Percentiles rank a stretch among this genome's conserved stretches.
phyloP scores from a whole-genome alignment of 108 stramenopile species.

The Cyclotella sp. region DNA sequence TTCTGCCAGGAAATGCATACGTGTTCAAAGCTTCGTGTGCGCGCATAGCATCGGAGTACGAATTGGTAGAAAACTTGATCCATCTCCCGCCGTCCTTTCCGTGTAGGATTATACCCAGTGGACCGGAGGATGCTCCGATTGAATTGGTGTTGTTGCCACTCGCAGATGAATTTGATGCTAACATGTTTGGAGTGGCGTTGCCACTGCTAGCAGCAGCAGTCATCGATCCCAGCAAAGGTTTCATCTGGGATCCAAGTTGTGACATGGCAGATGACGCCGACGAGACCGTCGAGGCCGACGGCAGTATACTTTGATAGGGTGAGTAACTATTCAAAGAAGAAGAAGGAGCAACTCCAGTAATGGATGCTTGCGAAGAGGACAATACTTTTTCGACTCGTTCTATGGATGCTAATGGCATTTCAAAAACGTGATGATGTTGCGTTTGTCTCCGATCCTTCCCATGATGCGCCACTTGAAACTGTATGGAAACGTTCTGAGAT shows the following conservation, averaged over 20 bases:
- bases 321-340: slow-evolving; percentile 17
- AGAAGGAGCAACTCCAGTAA: slow-evolving; percentile 15
- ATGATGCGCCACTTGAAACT: slow-evolving; percentile 49
- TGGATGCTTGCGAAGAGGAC: slow-evolving; percentile 39
- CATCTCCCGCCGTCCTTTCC: slow-evolving; percentile 79
- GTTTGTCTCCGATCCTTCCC: slow-evolving; percentile 30
- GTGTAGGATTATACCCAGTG: slow-evolving; percentile 51
- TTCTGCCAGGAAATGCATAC: slow-evolving; percentile 90
- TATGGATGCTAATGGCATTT: slow-evolving; percentile 84
- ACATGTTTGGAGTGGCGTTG: slow-evolving; percentile 22
- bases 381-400: slow-evolving; percentile 81
- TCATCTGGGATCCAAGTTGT: slow-evolving; percentile 50
- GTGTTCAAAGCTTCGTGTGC: slow-evolving; percentile 80
- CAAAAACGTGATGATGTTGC: slow-evolving; percentile 54
- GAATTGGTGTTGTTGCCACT: slow-evolving; percentile 8
- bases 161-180: slow-evolving; percentile 4
- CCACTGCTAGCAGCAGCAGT: slow-evolving; percentile 17
- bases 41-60: slow-evolving; percentile 71
- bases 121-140: slow-evolving; percentile 27
- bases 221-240: slow-evolving; percentile 33
- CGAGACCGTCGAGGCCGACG: slow-evolving; percentile 39
- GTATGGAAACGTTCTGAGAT: slow-evolving; percentile 49
- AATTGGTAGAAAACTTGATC: slow-evolving; percentile 76
- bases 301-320: slow-evolving; percentile 27
- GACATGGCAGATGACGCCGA: slow-evolving; percentile 49